Evolutionary conservation across 2,329 filamentous ascomycete species (phyloP), one percentile per base, ranked within the genome.

Genomic region (Penicillium occitanis): DNA sequence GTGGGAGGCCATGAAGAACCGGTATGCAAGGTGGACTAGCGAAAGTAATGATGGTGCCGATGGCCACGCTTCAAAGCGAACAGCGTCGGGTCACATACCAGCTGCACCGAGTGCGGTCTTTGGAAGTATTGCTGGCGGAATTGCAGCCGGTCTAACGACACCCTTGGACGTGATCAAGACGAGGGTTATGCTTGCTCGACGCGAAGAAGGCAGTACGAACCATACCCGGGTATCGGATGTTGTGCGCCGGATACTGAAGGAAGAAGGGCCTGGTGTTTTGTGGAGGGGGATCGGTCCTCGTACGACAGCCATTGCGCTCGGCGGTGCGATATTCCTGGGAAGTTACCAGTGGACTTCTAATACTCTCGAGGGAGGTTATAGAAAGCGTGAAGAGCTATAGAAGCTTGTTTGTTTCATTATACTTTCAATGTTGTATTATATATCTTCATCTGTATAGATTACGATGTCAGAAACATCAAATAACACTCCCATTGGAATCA

Each of bases 81-180:
- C 85, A 84, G 70, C 67, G 1, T 63, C 74, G 82, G 72, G 72
- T 0, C 77, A 83, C 40, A 82, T 95, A 1, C 85, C 88, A 17
- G 93, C 91, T 0, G 79, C 85, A 1, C 93, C 97, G 80, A 95
- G 91, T 71, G 95, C 90, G 0, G 72, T 95, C 50, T 94, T 95
- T 77, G 95, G 95, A 0, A 93, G 90, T 72, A 74, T 93, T 42
- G 88, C 92, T 0, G 95, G 95, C 0, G 93, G 90, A 0, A 84
- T 97, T 46, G 93, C 95, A 0, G 95, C 95, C 0, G 94, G 87
- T 0, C 76, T 94, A 67, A 99, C 95, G 28, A 99, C 95, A 62
- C 95, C 95, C 46, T 81, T 99, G 69, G 95, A 99, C 79, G 95
- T 99, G 68, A 83, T 99, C 71, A 99, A 99, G 87, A 99, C 95